Evolutionary conservation across 176 grass and related monocot species (phyloP), one percentile per base, ranked within the genome.

Genomic region (Guadua angustifolia): DNA sequence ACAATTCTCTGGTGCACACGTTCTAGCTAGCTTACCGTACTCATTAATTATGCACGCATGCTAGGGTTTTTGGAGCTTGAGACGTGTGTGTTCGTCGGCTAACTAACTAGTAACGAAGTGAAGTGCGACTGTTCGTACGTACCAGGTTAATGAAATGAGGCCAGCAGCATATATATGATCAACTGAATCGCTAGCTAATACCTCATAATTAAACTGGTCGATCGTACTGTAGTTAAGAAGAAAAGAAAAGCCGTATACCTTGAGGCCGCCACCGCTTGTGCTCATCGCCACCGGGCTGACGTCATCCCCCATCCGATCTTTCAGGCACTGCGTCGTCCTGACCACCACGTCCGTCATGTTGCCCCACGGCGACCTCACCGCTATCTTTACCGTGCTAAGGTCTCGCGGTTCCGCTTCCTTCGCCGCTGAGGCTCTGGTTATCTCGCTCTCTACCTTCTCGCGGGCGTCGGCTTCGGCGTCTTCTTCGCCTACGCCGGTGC

Each of bases 231-330:
- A 6, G 22, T 61, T 61, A 61, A 13, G 1, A 15, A 18, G 24
- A 36, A 36, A 8, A 7, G 11, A 26, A 21, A 18, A 36, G 44
- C 9, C 24, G 39, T 69, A 22, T 80, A 97, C 89, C 87, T 70
- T 82, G 33, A 93, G 79, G 5, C 26, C 60, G 8, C 53, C 57
- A 5, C 19, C 24, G 72, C 63, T 86, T 4, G 91, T 90, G 56
- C 84, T 84, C 64, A 92, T 79, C 3, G 89, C 82, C 56, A 92
- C 71, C 84, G 94, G 66, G 82, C 22, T 86, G 66, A 91, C 76
- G 68, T 58, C 77, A 44, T 65, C 79, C 6, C 84, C 86, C 3
- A 71, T 65, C 88, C 66, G 65, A 4, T 86, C 74, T 63, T 83
- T 92, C 35, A 97, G 83, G 82, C 91, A 90, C 61, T 85, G 62